Evolutionary conservation across 2,329 filamentous ascomycete species (phyloP).

Genomic region (Epichloe baconii): DNA sequence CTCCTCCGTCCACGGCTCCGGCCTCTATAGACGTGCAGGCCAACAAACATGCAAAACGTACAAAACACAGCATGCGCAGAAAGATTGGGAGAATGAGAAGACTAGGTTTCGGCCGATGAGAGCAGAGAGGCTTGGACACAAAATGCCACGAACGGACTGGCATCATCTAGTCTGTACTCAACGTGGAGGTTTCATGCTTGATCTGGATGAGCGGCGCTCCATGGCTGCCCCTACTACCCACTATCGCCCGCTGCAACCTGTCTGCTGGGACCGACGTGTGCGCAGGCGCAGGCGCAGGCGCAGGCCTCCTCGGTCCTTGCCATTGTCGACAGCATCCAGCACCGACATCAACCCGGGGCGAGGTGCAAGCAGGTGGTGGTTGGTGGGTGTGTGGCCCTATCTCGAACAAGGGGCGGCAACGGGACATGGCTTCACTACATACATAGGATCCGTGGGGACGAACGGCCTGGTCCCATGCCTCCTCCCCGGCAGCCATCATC

Average conservation of each 20-base stretch:
- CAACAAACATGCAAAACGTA: neutral
- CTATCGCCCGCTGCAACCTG: conserved; percentile 1
- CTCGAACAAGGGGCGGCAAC: conserved; percentile 7
- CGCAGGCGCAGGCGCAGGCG: neutral
- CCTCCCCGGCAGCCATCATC: neutral
- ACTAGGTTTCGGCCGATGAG: neutral
- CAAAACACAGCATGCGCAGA: neutral
- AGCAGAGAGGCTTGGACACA: neutral
- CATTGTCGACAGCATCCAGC: conserved; percentile 2
- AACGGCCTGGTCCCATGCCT: neutral
- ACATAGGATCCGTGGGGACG: conserved; percentile 2
- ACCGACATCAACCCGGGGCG: conserved; percentile 3
- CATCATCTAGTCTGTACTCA: neutral
- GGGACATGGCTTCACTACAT: conserved; percentile 3
- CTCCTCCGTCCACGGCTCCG: neutral
- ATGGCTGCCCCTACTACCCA: neutral
- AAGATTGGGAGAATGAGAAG: neutral
- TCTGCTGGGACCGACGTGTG: conserved; percentile 3
- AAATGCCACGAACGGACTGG: neutral
- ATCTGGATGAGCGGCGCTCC: neutral
- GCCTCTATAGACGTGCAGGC: neutral
- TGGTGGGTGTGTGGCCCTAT: neutral
- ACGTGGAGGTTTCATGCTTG: neutral
- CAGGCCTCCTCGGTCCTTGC: conserved; percentile 4
- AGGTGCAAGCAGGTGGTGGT: conserved; percentile 1